Evolutionary conservation across 805 yeast genomes (phyloP).

Genomic region (Debaryomyces maramus): DNA sequence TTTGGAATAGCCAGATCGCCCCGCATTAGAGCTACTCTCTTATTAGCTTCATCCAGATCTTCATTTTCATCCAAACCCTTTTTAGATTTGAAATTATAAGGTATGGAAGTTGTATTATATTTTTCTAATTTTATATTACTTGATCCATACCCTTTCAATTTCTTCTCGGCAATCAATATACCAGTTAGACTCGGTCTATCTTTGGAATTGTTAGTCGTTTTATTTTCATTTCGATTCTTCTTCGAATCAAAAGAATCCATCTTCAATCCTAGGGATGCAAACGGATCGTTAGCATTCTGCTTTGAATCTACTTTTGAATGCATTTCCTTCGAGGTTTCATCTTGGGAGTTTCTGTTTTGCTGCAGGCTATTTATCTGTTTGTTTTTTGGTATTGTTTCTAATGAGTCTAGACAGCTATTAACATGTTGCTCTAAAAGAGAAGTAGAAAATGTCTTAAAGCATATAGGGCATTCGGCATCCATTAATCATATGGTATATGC

Average conservation of each 20-base stretch:
- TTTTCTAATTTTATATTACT: conserved; percentile 6
- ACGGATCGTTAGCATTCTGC: conserved; percentile 20
- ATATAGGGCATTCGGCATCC: conserved; percentile 36
- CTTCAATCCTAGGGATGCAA: conserved; percentile 36
- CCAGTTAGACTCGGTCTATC: conserved; percentile 34
- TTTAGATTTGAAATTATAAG: no score
- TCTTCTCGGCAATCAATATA: conserved; percentile 34
- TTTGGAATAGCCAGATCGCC: neutral
- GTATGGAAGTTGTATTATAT: neutral
- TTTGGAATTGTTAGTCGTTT: conserved; percentile 14
- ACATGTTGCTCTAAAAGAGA: conserved; percentile 39
- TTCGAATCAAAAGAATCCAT: conserved; percentile 24
- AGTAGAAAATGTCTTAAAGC: conserved; percentile 24
- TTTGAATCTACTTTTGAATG: neutral
- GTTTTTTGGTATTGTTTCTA: conserved; percentile 12
- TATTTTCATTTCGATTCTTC: conserved; percentile 13
- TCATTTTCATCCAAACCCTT: conserved; percentile 1
- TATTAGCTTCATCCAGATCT: neutral
- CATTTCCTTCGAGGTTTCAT: neutral
- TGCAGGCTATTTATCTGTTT: neutral
- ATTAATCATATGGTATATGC: no score
- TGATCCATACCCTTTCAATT: conserved; percentile 17
- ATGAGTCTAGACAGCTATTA: conserved; percentile 38
- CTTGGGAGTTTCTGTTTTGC: neutral
- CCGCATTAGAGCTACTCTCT: neutral